phyloP scores from a whole-genome alignment of 768 basidiomycete species.

The Neoboletus subvelutipes region DNA sequence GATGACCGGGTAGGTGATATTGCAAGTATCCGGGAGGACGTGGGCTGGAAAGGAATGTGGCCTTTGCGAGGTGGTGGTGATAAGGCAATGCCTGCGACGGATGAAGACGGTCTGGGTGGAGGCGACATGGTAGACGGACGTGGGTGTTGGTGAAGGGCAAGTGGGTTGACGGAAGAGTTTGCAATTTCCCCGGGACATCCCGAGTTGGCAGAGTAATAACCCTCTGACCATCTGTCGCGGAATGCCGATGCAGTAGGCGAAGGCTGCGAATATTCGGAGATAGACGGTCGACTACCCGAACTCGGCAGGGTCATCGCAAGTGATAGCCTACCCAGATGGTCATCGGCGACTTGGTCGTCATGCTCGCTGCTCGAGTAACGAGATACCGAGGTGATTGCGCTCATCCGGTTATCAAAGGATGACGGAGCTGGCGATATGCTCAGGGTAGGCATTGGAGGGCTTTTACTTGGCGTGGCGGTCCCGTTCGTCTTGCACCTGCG shows the following conservation, averaged over 20 bases:
- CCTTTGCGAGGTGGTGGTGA: slow-evolving; percentile 47
- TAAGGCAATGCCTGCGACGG: slow-evolving; percentile 53
- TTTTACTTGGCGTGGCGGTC: slow-evolving; percentile 34
- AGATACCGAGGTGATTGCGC: slow-evolving; percentile 23
- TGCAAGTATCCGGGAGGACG: slow-evolving; percentile 18
- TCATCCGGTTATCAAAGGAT: slow-evolving; percentile 27
- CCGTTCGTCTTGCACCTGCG: slow-evolving; percentile 36
- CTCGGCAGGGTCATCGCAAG: slow-evolving; percentile 49
- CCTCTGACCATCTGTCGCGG: slow-evolving; percentile 48
- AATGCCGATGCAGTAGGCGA: slow-evolving; percentile 85
- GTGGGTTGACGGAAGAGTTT: slow-evolving; percentile 22
- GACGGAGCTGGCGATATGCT: slow-evolving; percentile 31
- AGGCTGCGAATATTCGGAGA: slow-evolving; percentile 66
- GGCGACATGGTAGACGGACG: slow-evolving; percentile 46
- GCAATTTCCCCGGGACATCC: slow-evolving; percentile 18
- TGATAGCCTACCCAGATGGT: slow-evolving; percentile 41
- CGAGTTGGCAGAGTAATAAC: slow-evolving; percentile 33
- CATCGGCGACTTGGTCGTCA: slow-evolving; percentile 31
- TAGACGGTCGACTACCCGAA: slow-evolving; percentile 45
- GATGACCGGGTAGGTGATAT: slow-evolving; percentile 23
- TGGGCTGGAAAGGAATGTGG: slow-evolving; percentile 20
- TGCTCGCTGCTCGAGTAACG: slow-evolving; percentile 43
- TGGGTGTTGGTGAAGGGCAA: slow-evolving; percentile 18
- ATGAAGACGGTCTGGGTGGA: slow-evolving; percentile 62
- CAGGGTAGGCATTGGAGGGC: slow-evolving; percentile 43